These are phyloP conservation scores for Arthrobotrys sphaeroides DNA, from an alignment of 2,329 filamentous ascomycete genomes.

Conservation along the genomic window DNA sequence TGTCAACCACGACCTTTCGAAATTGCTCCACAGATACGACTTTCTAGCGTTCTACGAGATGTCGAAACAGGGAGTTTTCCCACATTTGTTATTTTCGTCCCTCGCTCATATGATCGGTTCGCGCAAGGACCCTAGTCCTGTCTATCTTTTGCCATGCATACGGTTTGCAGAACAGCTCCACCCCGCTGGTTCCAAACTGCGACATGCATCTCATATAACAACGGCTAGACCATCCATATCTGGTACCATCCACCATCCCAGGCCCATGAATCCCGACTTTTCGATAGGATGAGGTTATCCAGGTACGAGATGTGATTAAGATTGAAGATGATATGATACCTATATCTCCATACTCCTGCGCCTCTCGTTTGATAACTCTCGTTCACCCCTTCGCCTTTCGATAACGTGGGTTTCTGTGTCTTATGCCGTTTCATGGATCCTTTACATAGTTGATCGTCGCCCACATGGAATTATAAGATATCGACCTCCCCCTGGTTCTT, in stretches of 20 bases:
- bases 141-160: conserved; percentile 17
- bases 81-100: conserved; percentile 19
- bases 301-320: conserved; percentile 18
- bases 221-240: conserved; percentile 50
- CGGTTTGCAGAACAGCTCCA: conserved; percentile 23
- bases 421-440: neutral
- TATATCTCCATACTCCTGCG: conserved; percentile 9
- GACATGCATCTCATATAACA: conserved; percentile 47
- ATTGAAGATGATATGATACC: conserved; percentile 19
- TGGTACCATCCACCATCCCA: conserved; percentile 18
- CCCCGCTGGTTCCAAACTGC: conserved; percentile 46
- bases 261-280: conserved; percentile 25
- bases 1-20: conserved; percentile 29
- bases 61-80: conserved; percentile 13
- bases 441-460: neutral
- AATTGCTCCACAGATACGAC: conserved; percentile 8
- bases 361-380: conserved; percentile 33
- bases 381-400: conserved; percentile 26
- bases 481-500: neutral
- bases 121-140: conserved; percentile 12
- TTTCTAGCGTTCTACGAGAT: neutral
- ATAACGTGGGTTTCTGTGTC: neutral
- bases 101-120: conserved; percentile 3
- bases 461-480: conserved; percentile 16
- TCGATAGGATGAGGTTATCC: conserved; percentile 28